Base-by-base conservation (phyloP, 2,329 filamentous ascomycete genomes). In the Penicillium concentricum region DNA sequence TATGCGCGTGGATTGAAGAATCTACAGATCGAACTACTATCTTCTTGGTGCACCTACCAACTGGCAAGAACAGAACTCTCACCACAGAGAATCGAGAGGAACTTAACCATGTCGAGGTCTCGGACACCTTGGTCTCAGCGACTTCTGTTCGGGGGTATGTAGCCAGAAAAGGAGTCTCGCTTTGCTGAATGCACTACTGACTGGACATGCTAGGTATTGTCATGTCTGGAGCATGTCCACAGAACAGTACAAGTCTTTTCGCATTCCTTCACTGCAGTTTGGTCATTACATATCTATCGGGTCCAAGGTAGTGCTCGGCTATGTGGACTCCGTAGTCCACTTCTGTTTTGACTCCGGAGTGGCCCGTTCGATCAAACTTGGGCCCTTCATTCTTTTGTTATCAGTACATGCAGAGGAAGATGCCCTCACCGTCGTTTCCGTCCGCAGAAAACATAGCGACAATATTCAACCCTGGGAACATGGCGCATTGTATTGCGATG, bases 181-280 rank as follows among this genome's bases (percentile, higher is more conserved):
- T 22, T 5, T 47, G 7, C 6, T 24, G 53, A 12, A 51, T 34
- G 24, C 10, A 34, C 28, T 22, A 34, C 35, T 48, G 18, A 39
- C 18, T 38, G 12, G 28, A 34, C 12, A 34, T 3, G 30, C 20
- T 34, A 72, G 70, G 28, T 64, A 66, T 30, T 74, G 71, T 41
- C 62, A 72, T 57, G 63, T 68, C n/a, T 74, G 71, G 69, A 58
- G 69, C 41, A 45, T 68, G 16, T 24, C 58, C 13, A 66, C 64
- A 2, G 56, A 63, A 16, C 56, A 66, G 18, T 34, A 61, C 26
- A 55, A 54, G 22, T 60, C 44, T 10, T 67, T 74, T 39, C 71
- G 70, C 26, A 26, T 74, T n/a, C 63, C 70, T 10, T 69, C 66
- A 2, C 12, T 54, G 9, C 24, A 47, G 15, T 60, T 60, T 46